Percentiles rank a stretch among this genome's conserved stretches.
These are phyloP conservation scores for Vitis rupestris DNA, from an alignment of 164 flowering plant species.

Conservation along the genomic window DNA sequence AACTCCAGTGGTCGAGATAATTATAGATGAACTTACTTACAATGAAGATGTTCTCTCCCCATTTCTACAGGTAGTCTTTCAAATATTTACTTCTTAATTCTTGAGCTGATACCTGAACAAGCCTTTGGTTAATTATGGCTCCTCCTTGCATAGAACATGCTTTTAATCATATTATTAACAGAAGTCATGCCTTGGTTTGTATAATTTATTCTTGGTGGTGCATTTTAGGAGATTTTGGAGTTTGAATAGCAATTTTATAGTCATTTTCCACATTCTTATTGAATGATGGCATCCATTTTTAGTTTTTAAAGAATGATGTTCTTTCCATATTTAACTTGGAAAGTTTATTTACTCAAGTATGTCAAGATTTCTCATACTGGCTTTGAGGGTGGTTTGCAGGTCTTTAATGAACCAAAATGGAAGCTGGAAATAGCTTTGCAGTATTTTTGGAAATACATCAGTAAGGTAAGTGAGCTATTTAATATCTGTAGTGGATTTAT, in stretches of 20 bases:
- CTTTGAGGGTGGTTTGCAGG: conserved; percentile 39
- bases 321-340: background rate
- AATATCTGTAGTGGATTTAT: background rate
- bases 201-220: too few species aligned
- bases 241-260: too few species aligned
- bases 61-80: conserved; percentile 63
- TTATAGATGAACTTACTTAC: conserved; percentile 76
- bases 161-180: too few species aligned
- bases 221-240: too few species aligned
- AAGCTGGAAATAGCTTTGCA: conserved; percentile 70
- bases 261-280: background rate
- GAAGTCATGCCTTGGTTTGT: too few species aligned
- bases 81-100: background rate
- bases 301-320: background rate
- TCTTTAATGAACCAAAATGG: conserved; percentile 69
- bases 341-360: background rate
- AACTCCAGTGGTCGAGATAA: conserved; percentile 65
- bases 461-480: conserved; percentile 46
- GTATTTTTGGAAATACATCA: conserved; percentile 64
- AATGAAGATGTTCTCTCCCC: conserved; percentile 45
- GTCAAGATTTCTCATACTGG: background rate
- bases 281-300: background rate
- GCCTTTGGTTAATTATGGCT: too few species aligned
- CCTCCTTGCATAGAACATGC: too few species aligned
- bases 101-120: too few species aligned